Base-by-base conservation (phyloP, 192 early-diverging fungal species). In the Linnemannia exigua region DNA sequence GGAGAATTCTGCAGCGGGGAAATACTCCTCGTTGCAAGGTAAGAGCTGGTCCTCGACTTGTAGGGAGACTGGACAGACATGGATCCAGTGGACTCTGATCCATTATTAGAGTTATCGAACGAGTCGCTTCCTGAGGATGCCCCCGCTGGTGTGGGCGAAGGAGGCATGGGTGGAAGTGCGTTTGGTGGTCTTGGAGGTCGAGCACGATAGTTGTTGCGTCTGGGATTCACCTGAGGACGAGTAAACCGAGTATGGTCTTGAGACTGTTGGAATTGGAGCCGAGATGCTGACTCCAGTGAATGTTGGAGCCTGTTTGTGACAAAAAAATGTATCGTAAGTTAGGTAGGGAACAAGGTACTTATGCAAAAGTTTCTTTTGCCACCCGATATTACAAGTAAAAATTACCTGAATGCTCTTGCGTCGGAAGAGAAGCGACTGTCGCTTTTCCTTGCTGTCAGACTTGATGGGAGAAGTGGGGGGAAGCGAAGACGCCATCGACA, bases 211-310 rank as follows among this genome's bases (percentile, higher is more conserved):
- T 86, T 86, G 51, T 77, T 28, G 7, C 74, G 73, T 1, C 15
- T 77, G 74, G 0, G 63, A 25, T 58, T 79, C 84, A 7, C 78
- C 76, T 1, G 50, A 41, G 5, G 84, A 72, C 4, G 78, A 76
- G 38, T 70, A 67, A 0, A 48, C 50, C 2, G 84, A 86, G 48
- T 69, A 80, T 0, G 84, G 70, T 46, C 84, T 44, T 25, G 84
- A 35, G 2, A 44, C 20, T 16, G 8, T 61, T 14, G 79, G 79
- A 14, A 86, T 50, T 17, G 84, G 79, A 1, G 78, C 41, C 7
- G 84, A 86, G 47, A 79, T 86, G 16, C 78, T 80, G 1, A 63
- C 31, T 15, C 61, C 75, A 9, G 73, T 86, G 47, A 77, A 74
- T 1, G 68, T 58, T 1, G 51, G 52, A 3, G 68, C 36, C 76